These are phyloP conservation scores for Bisporella sp. DNA, from an alignment of 2,329 filamentous ascomycete species.

Conservation along the genomic window DNA sequence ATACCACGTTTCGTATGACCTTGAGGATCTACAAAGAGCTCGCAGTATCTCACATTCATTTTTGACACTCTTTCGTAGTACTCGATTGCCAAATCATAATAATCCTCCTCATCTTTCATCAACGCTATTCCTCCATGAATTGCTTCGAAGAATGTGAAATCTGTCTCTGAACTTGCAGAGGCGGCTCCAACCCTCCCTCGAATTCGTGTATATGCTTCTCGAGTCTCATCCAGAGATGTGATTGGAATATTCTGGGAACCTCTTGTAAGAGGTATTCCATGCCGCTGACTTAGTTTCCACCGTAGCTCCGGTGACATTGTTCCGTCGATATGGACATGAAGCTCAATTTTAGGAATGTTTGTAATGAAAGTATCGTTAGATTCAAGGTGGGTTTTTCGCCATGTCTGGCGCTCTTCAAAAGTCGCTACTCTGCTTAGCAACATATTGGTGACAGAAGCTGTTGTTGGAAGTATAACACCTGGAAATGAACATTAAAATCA, in stretches of 20 bases:
- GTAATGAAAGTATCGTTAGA: slow-evolving; percentile 39
- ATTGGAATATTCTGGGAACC: slow-evolving; percentile 8
- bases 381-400: no score
- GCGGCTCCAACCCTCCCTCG: slow-evolving; percentile 13
- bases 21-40: slow-evolving; percentile 75
- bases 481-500: no score
- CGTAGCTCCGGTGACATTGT: slow-evolving; percentile 61
- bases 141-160: slow-evolving; percentile 54
- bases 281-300: slow-evolving; percentile 59
- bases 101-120: slow-evolving; percentile 57
- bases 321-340: slow-evolving; percentile 74
- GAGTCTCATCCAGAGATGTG: slow-evolving; percentile 7
- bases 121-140: slow-evolving; percentile 71
- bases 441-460: no score
- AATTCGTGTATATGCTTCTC: slow-evolving; percentile 10
- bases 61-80: slow-evolving; percentile 58
- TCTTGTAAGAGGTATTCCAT: slow-evolving; percentile 36
- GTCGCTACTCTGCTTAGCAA: no score
- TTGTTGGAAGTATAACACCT: no score
- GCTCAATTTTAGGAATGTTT: slow-evolving; percentile 68
- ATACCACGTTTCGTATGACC: slow-evolving; percentile 60
- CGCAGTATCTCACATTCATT: slow-evolving; percentile 62
- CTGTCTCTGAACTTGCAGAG: no score
- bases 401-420: no score
- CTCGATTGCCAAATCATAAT: slow-evolving; percentile 61